Conservation (phyloP, 306 rosid species). For the Trifolium pratense region DNA sequence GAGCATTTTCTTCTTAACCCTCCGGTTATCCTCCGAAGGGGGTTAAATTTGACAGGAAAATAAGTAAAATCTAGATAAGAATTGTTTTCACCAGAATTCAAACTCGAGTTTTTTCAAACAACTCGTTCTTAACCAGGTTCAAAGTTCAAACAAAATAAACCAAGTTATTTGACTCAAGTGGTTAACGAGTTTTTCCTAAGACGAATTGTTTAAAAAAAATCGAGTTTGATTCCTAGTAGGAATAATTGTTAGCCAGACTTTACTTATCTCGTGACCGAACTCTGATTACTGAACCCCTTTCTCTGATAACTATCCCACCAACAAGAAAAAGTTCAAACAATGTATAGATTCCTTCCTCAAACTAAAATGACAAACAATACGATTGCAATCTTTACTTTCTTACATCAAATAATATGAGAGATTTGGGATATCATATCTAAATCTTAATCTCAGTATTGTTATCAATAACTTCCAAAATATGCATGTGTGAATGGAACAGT, state of each 20-base stretch:
- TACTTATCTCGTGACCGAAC: too few relatives aligned
- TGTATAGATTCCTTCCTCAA: not conserved
- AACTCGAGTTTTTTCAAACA: not conserved
- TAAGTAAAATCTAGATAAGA: not conserved
- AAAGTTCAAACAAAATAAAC: too few relatives aligned
- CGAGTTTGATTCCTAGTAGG: too few relatives aligned
- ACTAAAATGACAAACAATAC: constrained; percentile 29
- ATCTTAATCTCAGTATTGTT: not conserved
- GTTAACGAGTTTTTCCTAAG: too few relatives aligned
- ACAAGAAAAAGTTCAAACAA: not conserved
- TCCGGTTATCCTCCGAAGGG: too few relatives aligned
- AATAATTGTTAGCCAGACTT: too few relatives aligned
- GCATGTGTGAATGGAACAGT: constrained; percentile 34
- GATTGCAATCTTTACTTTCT: not conserved
- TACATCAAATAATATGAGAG: not conserved
- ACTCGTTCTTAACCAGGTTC: not conserved
- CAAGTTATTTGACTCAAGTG: too few relatives aligned
- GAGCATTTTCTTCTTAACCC: too few relatives aligned
- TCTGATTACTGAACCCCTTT: too few relatives aligned
- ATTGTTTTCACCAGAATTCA: not conserved
- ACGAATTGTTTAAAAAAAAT: too few relatives aligned
- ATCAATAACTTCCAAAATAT: constrained; percentile 26
- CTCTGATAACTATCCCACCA: too few relatives aligned
- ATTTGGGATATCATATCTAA: constrained; percentile 3
- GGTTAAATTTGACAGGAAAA: too few relatives aligned